phyloP scores from a whole-genome alignment of 2,329 filamentous ascomycete genomes.

The Claviceps pusilla region DNA sequence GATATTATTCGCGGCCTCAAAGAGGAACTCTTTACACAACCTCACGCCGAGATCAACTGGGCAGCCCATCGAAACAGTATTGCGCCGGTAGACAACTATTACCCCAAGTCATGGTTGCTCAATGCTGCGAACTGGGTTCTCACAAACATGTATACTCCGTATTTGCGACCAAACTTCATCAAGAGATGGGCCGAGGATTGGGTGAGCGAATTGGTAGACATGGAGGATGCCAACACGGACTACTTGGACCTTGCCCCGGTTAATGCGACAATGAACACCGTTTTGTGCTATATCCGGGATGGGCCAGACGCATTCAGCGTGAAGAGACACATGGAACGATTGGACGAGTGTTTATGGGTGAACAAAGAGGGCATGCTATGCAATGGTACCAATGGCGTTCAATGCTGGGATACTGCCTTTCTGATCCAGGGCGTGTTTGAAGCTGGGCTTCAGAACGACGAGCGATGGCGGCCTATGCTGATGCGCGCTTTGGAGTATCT shows the following conservation, averaged over 20 bases:
- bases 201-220: conserved; percentile 68
- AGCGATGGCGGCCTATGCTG: conserved; percentile 71
- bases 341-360: conserved; percentile 82
- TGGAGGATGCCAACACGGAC: conserved; percentile 87
- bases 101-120: conserved; percentile 77
- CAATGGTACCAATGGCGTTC: conserved; percentile 96
- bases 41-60: conserved; percentile 68
- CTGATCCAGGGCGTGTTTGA: conserved; percentile 69
- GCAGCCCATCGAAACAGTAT: conserved; percentile 68
- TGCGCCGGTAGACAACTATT: conserved; percentile 67
- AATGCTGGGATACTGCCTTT: conserved; percentile 93
- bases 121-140: conserved; percentile 66
- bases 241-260: conserved; percentile 78
- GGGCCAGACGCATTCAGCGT: conserved; percentile 62
- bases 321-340: conserved; percentile 60
- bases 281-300: conserved; percentile 72
- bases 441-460: conserved; percentile 60
- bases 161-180: conserved; percentile 51
- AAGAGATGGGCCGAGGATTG: conserved; percentile 62
- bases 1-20: conserved; percentile 57
- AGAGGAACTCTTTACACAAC: conserved; percentile 68
- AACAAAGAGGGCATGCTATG: conserved; percentile 84
- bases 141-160: conserved; percentile 66
- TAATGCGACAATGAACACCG: conserved; percentile 77
- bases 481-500: conserved; percentile 70